Base-by-base conservation (phyloP, 495 filamentous ascomycete genomes). In the Penicillium herquei region DNA sequence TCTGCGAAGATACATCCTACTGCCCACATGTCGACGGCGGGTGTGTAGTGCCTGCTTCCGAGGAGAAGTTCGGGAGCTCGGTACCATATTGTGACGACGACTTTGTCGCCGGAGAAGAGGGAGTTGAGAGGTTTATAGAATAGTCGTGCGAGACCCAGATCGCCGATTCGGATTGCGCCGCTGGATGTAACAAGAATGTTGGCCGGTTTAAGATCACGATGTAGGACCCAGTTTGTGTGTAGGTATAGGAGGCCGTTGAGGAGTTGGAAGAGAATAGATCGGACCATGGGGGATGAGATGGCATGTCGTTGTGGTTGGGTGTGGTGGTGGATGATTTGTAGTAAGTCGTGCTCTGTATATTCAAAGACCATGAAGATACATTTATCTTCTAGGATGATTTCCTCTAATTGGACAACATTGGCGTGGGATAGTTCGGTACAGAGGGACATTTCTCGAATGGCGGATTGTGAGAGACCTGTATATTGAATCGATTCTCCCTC, bases 281-380 rank as follows among this genome's bases (percentile, higher is more conserved):
- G 92, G 64, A 99, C 86, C 59, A 89, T 96, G 13, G 81, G 71
- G 6, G 94, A 90, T 0, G 92, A 92, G 57, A 98, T 98, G 30
- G 89, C 85, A 59, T 90, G 87, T 43, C 94, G 82, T 11, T 89
- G 85, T 12, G 89, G 88, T 55, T 95, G 90, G 2, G 91, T 93
- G 74, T 99, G 94, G 64, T 97, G 91, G 67, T 99, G 94, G 62
- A 99, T 96, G 57, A 99, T 98, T 71, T 98, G 95, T 7, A 99
- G 80, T 40, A 99, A 78, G 68, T 99, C 94, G 71, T 89, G 94
- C 72, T 99, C 94, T 59, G 92, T 93, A 67, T 96, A 99, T 72
- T 98, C 94, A 65, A 99, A 99, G 16, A 99, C 92, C 90, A 99
- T 99, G 73, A 92, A 98, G 65, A 99, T 99, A 76, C 92, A 97